A percentile compares a stretch with the other conserved stretches of the same genome.
Conservation (phyloP, 306 rosid genomes). For the Vicia faba region DNA sequence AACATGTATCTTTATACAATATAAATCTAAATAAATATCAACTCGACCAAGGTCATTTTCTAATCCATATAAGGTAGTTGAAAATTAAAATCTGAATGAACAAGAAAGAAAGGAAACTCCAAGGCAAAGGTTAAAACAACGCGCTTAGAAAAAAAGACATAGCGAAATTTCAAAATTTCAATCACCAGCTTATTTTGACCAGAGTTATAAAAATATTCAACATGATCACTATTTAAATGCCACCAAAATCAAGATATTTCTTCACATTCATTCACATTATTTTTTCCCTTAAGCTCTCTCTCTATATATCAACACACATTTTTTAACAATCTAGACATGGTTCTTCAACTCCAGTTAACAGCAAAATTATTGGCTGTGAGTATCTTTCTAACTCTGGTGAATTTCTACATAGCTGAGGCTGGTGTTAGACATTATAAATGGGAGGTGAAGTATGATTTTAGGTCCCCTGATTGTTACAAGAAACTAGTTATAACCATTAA, state of each 20-base stretch:
- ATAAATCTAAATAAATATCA: no score
- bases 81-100: background rate
- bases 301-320: background rate
- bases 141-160: background rate
- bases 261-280: background rate
- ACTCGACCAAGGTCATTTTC: background rate
- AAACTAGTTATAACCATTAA: conserved; percentile 72
- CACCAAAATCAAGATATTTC: background rate
- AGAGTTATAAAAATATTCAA: background rate
- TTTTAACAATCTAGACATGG: conserved; percentile 19
- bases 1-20: no score
- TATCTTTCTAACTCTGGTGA: conserved; percentile 31
- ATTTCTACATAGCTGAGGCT: conserved; percentile 47
- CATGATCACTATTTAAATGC: conserved; percentile 17
- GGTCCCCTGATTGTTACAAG: conserved; percentile 79
- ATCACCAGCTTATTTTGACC: conserved; percentile 33
- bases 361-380: conserved; percentile 40
- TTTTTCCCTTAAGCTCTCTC: background rate
- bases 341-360: conserved; percentile 12
- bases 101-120: background rate
- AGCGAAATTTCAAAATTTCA: background rate
- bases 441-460: conserved; percentile 71
- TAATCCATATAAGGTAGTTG: background rate
- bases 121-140: conserved; percentile 2
- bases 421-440: conserved; percentile 60